Evolutionary conservation across 495 filamentous ascomycete species (phyloP), one percentile per base, ranked within the genome.

Genomic region (Penicillium cataractarum): DNA sequence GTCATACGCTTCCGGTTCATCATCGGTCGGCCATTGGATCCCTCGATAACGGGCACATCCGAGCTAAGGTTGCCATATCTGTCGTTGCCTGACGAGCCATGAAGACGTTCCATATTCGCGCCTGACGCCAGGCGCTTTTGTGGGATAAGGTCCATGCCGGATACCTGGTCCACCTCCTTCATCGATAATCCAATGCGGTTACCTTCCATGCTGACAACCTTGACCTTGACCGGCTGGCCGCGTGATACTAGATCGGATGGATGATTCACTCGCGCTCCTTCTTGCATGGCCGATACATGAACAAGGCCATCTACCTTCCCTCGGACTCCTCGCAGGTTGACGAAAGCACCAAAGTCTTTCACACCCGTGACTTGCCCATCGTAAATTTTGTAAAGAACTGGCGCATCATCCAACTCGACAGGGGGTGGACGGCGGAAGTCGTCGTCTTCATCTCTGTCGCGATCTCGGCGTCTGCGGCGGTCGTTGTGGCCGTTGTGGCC

Each of bases 81-180:
- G 26, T 83, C 76, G 27, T 78, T 71, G 5, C 63, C 69, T 37
- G 74, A 65, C 9, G 64, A 46, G 6, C 90, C 89, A 60, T 92
- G 86, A 5, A 97, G 78, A 6, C 85, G 84, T 71, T 92, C 88
- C 87, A 90, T 91, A 66, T 99, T 99, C 17, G 95, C 95, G 15
- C 95, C 95, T 7, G 95, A 97, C 33, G 90, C 90, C 61, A 99
- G 81, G 60, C 91, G 84, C 60, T 87, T 83, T 63, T 94, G 89
- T 13, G 94, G 92, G 17, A 88, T 86, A 24, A 96, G 78, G 72
- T 99, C 94, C 67, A 86, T 83, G 3, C 95, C 95, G 29, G 92
- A 95, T 39, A 86, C 84, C 72, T 99, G 95, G 64, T 99, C 96
- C 15, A 96, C 95, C 56, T 97, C 94, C 73, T 97, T 97, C 94